These are phyloP conservation scores for Orbilia quercus DNA, from an alignment of 2,329 filamentous ascomycete genomes.

Conservation along the genomic window DNA sequence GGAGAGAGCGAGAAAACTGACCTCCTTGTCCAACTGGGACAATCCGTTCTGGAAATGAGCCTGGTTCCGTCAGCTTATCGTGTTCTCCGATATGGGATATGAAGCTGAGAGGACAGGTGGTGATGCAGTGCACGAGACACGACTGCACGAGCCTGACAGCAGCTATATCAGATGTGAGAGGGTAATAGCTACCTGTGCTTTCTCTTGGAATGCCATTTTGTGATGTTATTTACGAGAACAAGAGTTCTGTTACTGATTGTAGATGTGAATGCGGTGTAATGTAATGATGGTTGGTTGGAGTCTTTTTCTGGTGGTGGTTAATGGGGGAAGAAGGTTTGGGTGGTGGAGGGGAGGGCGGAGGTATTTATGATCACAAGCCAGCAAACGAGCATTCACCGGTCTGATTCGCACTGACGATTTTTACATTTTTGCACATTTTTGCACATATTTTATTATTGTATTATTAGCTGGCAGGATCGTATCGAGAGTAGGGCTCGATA, in stretches of 20 bases:
- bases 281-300: constrained; percentile 3
- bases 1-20: constrained; percentile 64
- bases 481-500: constrained; percentile 4
- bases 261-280: not conserved
- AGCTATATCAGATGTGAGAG: no score
- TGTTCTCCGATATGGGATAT: not conserved
- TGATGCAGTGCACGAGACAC: constrained; percentile 15
- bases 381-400: not conserved
- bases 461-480: no score
- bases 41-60: constrained; percentile 73
- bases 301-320: constrained; percentile 6
- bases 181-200: constrained; percentile 30
- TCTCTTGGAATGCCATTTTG: constrained; percentile 55
- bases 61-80: constrained; percentile 29
- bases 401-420: not conserved
- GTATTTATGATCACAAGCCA: constrained; percentile 35
- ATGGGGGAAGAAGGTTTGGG: constrained; percentile 3
- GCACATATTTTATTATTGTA: not conserved
- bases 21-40: constrained; percentile 83
- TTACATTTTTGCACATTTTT: constrained; percentile 26
- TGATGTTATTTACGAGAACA: not conserved
- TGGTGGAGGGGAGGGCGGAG: constrained; percentile 2
- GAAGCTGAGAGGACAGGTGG: not conserved
- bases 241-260: constrained; percentile 1
- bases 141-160: no score